Base-by-base conservation (phyloP, 345 rosid species). In the Psidium guajava region DNA sequence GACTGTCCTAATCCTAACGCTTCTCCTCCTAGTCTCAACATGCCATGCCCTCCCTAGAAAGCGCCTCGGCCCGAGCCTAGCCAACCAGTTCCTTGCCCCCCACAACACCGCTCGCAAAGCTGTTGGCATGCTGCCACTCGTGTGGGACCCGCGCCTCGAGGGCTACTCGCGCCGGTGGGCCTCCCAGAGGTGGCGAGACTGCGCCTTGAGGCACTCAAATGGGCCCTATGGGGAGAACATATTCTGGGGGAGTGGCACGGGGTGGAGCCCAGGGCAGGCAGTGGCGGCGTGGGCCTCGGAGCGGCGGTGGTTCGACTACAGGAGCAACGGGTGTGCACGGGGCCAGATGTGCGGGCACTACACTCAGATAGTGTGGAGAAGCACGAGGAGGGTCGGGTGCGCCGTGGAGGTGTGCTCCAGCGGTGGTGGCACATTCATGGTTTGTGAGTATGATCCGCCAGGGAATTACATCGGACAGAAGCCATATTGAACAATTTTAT, bases 381-480 rank as follows among this genome's bases (percentile, higher is more conserved):
- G 59, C 25, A 93, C 95, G 18, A 86, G 54, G 49, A 87, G 94
- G 84, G 81, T 96, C 36, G 99, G 99, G 27, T 96, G 99, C 75
- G 98, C 98, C 4, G 88, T 90, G 47, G 91, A 92, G 81, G 88
- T 20, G 16, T 96, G 98, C 58, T 83, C 32, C 22, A 89, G 87
- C 9, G 95, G 92, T 8, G 86, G 83, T 8, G 98, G 98, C 11
- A 96, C 93, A 51, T 96, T 96, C 91, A 94, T 96, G 88, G 93
- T 92, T 85, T 96, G 99, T 88, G 95, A 94, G 88, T 96, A 96
- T 88, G 98, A 96, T 88, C 99, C 99, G 82, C 99, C 99, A 22
- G 99, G 99, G 85, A 96, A 95, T 87, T 95, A 87, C 84, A 89
- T 94, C 81, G 99, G 99, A 18, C 94, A 96, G 88, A 93, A 89